These are phyloP conservation scores for Rhodotorula kratochvilovae DNA, from an alignment of 768 basidiomycete species.

Conservation along the genomic window DNA sequence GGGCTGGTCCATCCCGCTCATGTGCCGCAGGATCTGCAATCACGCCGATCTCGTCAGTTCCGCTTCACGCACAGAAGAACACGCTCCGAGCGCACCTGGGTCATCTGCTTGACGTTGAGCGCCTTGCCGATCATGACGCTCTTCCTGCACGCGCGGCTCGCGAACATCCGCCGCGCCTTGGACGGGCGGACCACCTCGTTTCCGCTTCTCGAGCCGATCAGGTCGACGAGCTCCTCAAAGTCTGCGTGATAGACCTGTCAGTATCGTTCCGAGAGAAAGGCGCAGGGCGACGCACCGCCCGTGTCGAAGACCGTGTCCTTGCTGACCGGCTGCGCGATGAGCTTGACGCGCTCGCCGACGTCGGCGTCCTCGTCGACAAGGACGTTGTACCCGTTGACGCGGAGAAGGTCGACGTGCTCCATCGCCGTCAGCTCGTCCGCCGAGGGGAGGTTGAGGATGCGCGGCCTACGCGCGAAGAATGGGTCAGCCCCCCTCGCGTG, in stretches of 20 bases:
- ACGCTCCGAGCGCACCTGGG: conserved; percentile 43
- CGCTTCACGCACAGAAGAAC: not conserved
- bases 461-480: conserved; percentile 56
- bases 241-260: conserved; percentile 54
- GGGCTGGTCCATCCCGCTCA: conserved; percentile 52
- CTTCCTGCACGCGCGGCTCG: conserved; percentile 88
- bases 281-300: conserved; percentile 58
- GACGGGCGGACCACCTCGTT: conserved; percentile 86
- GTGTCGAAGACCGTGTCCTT: conserved; percentile 84
- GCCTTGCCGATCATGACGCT: conserved; percentile 84
- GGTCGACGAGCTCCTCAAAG: conserved; percentile 82
- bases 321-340: conserved; percentile 82
- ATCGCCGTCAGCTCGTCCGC: conserved; percentile 81
- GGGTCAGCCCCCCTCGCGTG: not conserved
- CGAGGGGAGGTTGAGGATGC: conserved; percentile 72
- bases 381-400: conserved; percentile 85
- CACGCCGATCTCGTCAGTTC: not conserved
- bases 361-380: conserved; percentile 55
- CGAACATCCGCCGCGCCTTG: conserved; percentile 93
- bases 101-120: conserved; percentile 73
- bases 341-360: conserved; percentile 55
- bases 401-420: conserved; percentile 78
- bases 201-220: conserved; percentile 69
- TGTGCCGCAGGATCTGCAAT: conserved; percentile 47
- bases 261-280: conserved; percentile 4